Evolutionary conservation across 2,329 filamentous ascomycete species (phyloP).

Genomic region (Onygenales sp.): DNA sequence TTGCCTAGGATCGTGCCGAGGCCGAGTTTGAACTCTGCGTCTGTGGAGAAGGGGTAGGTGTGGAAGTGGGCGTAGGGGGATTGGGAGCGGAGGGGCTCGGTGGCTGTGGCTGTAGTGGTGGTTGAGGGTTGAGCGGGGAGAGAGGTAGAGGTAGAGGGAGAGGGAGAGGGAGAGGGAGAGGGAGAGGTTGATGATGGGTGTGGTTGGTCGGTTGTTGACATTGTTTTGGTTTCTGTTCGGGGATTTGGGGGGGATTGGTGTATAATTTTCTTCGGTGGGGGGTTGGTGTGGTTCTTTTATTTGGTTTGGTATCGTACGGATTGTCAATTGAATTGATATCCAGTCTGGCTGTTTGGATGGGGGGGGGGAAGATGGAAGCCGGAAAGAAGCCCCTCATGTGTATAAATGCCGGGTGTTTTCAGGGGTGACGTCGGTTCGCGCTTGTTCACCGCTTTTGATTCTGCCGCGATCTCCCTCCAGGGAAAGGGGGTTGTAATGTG

Average conservation of each 20-base stretch:
- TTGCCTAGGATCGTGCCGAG: conserved; percentile 35
- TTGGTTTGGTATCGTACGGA: neutral
- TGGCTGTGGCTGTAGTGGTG: conserved; percentile 3
- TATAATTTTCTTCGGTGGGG: too few species aligned
- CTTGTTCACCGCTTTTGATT: too few species aligned
- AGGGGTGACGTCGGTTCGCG: too few species aligned
- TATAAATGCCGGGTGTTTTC: too few species aligned
- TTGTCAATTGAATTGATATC: too few species aligned
- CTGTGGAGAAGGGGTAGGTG: conserved; percentile 31
- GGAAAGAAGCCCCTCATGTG: too few species aligned
- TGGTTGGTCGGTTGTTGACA: neutral
- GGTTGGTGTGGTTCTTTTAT: neutral
- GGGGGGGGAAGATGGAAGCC: too few species aligned
- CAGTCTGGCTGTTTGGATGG: too few species aligned
- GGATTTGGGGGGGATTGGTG: neutral
- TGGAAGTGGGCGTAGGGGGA: conserved; percentile 24
- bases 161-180: conserved; percentile 3
- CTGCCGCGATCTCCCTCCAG: too few species aligned
- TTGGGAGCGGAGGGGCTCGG: neutral
- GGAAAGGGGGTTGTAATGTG: too few species aligned
- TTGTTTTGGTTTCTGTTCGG: neutral
- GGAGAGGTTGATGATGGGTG: neutral
- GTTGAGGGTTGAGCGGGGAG: conserved; percentile 1
- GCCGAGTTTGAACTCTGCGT: conserved; percentile 38
- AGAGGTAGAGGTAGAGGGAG: conserved; percentile 2